Percentiles rank a stretch among this genome's conserved stretches.
These are phyloP conservation scores for Croton setiger DNA, from an alignment of 441 rosid genomes.

Conservation along the genomic window DNA sequence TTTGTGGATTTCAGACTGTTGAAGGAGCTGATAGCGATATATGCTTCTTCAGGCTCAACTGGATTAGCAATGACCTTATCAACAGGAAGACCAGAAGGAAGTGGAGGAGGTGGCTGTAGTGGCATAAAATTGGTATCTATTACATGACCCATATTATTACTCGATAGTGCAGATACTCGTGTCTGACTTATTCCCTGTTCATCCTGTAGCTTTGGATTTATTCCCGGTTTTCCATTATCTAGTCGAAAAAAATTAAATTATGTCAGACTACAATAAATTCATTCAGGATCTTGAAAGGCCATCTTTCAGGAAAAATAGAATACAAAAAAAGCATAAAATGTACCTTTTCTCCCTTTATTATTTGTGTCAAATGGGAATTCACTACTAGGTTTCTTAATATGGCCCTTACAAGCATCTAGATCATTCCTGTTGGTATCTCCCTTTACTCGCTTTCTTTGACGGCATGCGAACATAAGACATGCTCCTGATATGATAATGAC, in stretches of 20 bases:
- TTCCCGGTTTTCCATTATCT: constrained; percentile 34
- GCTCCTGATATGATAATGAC: constrained; percentile 37
- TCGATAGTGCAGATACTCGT: constrained; percentile 30
- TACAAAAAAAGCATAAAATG: constrained; percentile 15
- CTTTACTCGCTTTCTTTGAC: constrained; percentile 33
- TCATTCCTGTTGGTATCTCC: constrained; percentile 28
- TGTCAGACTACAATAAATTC: constrained; percentile 35
- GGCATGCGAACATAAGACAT: constrained; percentile 45
- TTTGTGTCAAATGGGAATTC: constrained; percentile 34
- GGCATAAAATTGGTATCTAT: constrained; percentile 23
- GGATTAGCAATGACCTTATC: constrained; percentile 42
- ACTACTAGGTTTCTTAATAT: constrained; percentile 28
- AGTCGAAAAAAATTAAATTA: constrained; percentile 37
- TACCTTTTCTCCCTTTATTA: constrained; percentile 47
- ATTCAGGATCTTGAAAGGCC: constrained; percentile 35
- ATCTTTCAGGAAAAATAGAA: constrained; percentile 16
- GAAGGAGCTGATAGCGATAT: constrained; percentile 29
- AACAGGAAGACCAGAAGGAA: constrained; percentile 31
- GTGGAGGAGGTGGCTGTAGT: constrained; percentile 43
- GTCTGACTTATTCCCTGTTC: constrained; percentile 33
- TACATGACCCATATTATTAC: constrained; percentile 30
- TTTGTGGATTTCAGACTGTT: constrained; percentile 33
- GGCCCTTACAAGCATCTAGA: constrained; percentile 23
- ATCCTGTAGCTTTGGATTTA: constrained; percentile 29
- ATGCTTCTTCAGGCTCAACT: constrained; percentile 25